Evolutionary conservation across 768 basidiomycete genomes (phyloP).

Genomic region (Hericium erinaceus): DNA sequence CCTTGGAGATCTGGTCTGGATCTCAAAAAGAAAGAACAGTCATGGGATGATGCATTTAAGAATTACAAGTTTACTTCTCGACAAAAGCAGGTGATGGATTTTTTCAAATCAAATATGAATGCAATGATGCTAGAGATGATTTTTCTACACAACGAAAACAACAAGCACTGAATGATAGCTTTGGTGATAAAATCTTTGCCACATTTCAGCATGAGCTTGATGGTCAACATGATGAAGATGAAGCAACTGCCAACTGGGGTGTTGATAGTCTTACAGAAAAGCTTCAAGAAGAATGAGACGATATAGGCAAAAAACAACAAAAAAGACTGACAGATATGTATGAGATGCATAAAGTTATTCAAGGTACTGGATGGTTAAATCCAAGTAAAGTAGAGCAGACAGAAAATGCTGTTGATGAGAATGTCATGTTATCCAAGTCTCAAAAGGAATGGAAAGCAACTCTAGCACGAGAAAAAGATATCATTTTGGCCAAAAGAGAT

Average conservation of each 20-base stretch:
- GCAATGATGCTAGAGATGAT: slow-evolving; percentile 27
- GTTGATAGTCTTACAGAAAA: neutral
- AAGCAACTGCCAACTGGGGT: neutral
- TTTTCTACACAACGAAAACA: slow-evolving; percentile 15
- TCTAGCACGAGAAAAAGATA: neutral
- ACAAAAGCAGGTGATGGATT: slow-evolving; percentile 19
- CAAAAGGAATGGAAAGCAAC: neutral
- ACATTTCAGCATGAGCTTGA: neutral
- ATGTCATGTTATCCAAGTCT: neutral
- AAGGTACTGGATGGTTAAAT: neutral
- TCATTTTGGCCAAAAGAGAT: neutral
- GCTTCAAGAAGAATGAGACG: neutral
- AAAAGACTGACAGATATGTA: neutral
- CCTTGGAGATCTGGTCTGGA: slow-evolving; percentile 3
- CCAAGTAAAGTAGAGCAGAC: neutral
- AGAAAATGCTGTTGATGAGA: neutral
- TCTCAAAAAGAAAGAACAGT: slow-evolving; percentile 3
- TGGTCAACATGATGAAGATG: too few relatives aligned
- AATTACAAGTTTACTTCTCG: slow-evolving; percentile 10
- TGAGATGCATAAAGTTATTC: neutral
- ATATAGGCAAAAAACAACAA: neutral
- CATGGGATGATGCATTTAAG: slow-evolving; percentile 20
- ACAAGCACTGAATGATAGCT: neutral
- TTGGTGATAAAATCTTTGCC: neutral
- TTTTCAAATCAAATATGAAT: slow-evolving; percentile 28